Evolutionary conservation across 108 stramenopile species (phyloP).

Genomic region (Skeletonema potamos): DNA sequence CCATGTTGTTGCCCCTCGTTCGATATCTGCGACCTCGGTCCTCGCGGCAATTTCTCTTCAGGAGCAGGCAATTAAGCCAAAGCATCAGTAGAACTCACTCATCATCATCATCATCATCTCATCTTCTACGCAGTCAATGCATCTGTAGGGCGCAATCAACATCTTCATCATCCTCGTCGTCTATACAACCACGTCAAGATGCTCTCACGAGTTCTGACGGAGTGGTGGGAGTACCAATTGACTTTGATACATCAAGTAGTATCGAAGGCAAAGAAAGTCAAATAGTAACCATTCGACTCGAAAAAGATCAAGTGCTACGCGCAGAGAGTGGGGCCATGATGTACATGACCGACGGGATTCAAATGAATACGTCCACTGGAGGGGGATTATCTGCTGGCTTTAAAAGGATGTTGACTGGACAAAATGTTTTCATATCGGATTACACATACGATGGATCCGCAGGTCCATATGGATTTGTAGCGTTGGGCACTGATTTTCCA

Average conservation of each 20-base stretch:
- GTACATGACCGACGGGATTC: slow-evolving; percentile 81
- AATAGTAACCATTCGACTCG: slow-evolving; percentile 73
- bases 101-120: background rate
- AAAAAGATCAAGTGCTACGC: slow-evolving; percentile 76
- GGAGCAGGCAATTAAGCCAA: background rate
- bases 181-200: slow-evolving; percentile 21
- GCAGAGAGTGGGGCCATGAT: slow-evolving; percentile 90
- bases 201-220: slow-evolving; percentile 67
- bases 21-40: too few species aligned
- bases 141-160: background rate
- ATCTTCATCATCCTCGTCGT: background rate
- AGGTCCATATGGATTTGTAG: slow-evolving; percentile 60
- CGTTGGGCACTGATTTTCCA: slow-evolving; percentile 85
- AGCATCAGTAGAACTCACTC: background rate
- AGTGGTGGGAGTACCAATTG: slow-evolving; percentile 72
- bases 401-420: slow-evolving; percentile 81
- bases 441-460: slow-evolving; percentile 57
- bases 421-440: slow-evolving; percentile 87
- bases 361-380: slow-evolving; percentile 77
- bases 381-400: slow-evolving; percentile 63
- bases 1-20: too few species aligned
- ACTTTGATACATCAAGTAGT: slow-evolving; percentile 66
- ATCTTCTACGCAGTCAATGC: background rate
- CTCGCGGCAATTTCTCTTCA: background rate
- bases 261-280: slow-evolving; percentile 93